Conservation (phyloP, 2,329 filamentous ascomycete species). For the Fusarium oxysporum region DNA sequence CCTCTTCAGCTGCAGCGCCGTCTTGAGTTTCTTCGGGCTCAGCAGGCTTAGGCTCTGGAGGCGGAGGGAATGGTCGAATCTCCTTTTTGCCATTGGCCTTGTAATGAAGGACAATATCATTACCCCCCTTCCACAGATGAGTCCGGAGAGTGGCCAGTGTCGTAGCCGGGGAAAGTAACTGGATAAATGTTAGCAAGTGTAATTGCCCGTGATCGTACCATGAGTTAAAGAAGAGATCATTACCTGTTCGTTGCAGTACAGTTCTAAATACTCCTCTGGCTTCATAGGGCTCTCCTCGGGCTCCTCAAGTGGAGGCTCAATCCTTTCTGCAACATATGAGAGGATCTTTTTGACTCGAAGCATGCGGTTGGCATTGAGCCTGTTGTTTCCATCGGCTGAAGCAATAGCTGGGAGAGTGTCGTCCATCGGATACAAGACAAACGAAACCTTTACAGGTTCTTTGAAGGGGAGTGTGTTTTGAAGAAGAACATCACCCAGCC, state of each 20-base stretch:
- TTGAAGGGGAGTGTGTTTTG: slow-evolving; percentile 85
- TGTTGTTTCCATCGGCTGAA: slow-evolving; percentile 82
- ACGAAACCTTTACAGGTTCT: slow-evolving; percentile 96
- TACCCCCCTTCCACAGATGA: slow-evolving; percentile 95
- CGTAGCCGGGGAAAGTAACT: slow-evolving; percentile 83
- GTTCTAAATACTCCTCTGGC: slow-evolving; percentile 92
- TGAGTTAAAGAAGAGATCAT: slow-evolving; percentile 46
- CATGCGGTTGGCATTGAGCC: slow-evolving; percentile 97
- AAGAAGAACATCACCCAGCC: slow-evolving; percentile 90
- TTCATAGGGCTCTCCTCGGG: slow-evolving; percentile 70
- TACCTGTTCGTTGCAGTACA: slow-evolving; percentile 95
- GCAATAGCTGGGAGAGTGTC: slow-evolving; percentile 76
- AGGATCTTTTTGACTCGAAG: slow-evolving; percentile 94
- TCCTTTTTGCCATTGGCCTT: slow-evolving; percentile 89
- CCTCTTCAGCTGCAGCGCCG: slow-evolving; percentile 25
- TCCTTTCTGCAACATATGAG: slow-evolving; percentile 89
- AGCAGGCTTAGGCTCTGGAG: slow-evolving; percentile 31
- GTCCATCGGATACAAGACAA: slow-evolving; percentile 85
- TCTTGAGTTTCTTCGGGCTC: slow-evolving; percentile 41
- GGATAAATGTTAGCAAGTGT: slow-evolving; percentile 18
- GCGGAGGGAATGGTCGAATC: slow-evolving; percentile 54
- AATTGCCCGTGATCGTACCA: background rate
- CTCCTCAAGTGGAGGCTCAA: slow-evolving; percentile 76
- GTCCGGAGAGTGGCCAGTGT: slow-evolving; percentile 92
- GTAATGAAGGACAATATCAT: slow-evolving; percentile 91